Conservation (phyloP, 1,139 yeast species). For the Candida pseudoviswanathii region DNA sequence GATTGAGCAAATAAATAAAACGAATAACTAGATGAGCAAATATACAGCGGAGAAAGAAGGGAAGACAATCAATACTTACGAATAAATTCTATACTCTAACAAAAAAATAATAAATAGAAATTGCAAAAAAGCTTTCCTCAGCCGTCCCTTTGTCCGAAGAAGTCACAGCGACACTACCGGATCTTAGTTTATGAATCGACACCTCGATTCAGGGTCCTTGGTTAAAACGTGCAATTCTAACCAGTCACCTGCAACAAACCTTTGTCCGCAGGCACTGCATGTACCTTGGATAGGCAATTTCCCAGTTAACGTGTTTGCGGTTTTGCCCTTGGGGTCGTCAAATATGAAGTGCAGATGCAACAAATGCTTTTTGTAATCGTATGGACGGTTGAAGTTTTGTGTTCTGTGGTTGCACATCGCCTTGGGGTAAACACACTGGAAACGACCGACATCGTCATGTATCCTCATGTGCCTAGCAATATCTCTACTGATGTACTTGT, state of each 20-base stretch:
- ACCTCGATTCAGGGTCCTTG: constrained; percentile 21
- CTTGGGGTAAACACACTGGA: constrained; percentile 48
- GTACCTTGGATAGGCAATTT: constrained; percentile 42
- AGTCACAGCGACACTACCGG: no score
- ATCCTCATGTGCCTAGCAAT: constrained; percentile 49
- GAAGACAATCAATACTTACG: not conserved
- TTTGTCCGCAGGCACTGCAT: constrained; percentile 42
- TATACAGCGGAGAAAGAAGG: not conserved
- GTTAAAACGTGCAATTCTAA: constrained; percentile 43
- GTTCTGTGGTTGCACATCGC: constrained; percentile 47
- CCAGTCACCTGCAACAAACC: constrained; percentile 44
- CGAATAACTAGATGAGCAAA: not conserved
- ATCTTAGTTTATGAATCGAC: constrained; percentile 20
- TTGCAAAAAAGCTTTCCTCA: not conserved
- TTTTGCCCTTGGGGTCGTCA: constrained; percentile 46
- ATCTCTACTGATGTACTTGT: constrained; percentile 46
- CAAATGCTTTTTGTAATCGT: constrained; percentile 50
- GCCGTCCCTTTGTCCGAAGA: no score
- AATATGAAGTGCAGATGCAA: constrained; percentile 48
- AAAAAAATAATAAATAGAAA: not conserved
- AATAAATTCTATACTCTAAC: not conserved
- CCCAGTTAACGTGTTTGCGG: constrained; percentile 46
- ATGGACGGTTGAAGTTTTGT: constrained; percentile 49
- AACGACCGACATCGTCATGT: constrained; percentile 50
- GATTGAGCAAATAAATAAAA: constrained; percentile 2